Conservation (phyloP, 345 rosid species). For the Capsella bursapastoris region DNA sequence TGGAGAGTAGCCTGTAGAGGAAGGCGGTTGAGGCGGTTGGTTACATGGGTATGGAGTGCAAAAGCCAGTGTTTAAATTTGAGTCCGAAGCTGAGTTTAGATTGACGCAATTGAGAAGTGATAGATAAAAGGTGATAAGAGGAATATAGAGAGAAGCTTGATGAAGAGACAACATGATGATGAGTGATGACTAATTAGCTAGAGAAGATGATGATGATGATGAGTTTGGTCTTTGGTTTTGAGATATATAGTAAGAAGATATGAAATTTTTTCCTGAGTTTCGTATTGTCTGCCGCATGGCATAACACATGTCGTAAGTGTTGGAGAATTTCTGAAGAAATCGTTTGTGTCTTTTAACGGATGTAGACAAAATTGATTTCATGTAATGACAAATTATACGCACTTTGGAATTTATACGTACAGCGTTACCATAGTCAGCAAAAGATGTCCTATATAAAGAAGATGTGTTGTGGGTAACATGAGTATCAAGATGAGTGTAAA, state of each 20-base stretch:
- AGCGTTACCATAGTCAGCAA: slow-evolving; percentile 19
- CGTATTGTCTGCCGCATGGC: slow-evolving; percentile 49
- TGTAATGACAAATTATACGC: slow-evolving; percentile 28
- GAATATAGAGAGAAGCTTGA: slow-evolving; percentile 14
- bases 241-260: slow-evolving; percentile 12
- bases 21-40: slow-evolving; percentile 45
- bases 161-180: slow-evolving; percentile 37
- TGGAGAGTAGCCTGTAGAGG: slow-evolving; percentile 38
- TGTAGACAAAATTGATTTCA: slow-evolving; percentile 36
- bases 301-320: slow-evolving; percentile 44
- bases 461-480: slow-evolving; percentile 17
- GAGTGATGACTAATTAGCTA: neutral
- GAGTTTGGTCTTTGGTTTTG: slow-evolving; percentile 26
- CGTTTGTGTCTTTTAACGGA: slow-evolving; percentile 33
- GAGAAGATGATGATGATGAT: slow-evolving; percentile 15
- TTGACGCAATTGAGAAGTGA: slow-evolving; percentile 24
- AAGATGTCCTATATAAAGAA: neutral
- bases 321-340: slow-evolving; percentile 32
- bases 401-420: slow-evolving; percentile 1
- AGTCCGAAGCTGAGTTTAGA: slow-evolving; percentile 35
- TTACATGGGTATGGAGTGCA: slow-evolving; percentile 50
- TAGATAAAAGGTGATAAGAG: slow-evolving; percentile 29
- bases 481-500: slow-evolving; percentile 9
- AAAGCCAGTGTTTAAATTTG: slow-evolving; percentile 17
- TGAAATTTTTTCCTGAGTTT: slow-evolving; percentile 10